Evolutionary conservation across 2,329 filamentous ascomycete genomes (phyloP), one percentile per base, ranked within the genome.

Genomic region (Nothophoma quercina): DNA sequence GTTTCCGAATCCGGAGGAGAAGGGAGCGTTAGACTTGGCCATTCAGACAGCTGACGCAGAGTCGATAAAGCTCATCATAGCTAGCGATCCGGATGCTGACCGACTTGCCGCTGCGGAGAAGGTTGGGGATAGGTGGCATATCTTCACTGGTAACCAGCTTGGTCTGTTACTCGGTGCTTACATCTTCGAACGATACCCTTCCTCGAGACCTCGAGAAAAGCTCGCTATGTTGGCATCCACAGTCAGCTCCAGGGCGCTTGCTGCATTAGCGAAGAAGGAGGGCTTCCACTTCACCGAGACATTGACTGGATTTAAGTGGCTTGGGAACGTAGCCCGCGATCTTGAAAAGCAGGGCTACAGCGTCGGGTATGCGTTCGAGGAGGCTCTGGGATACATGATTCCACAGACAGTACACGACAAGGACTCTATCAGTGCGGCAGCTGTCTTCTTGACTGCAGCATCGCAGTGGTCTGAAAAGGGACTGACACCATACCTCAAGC

Each of bases 351-450:
- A 68, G 32, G 83, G 81, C 19, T 82, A 81, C 59, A 73, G 79
- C 18, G 79, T 83, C 1, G 74, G 79, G 0, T 87, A 82, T 62
- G 85, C 84, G 1, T 88, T 84, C 59, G 85, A 88, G 69, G 85
- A 88, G 71, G 85, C 85, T 7, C 79, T 88, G 18, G 85, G 85
- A 1, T 88, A 86, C 68, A 88, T 88, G 85, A 85, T 88, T 47
- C 79, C 85, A 0, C 72, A 78, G 7, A 81, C 87, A 1, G 84
- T 84, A 30, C 81, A 84, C 59, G 85, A 88, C 70, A 88, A 88
- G 63, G 85, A 88, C 66, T 85, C 84, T 3, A 81, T 88, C 49
- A 79, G 83, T 5, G 84, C 85, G 2, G 83, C 85, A 3, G 78
- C 81, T 9, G 76, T 86, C 13, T 88, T 88, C 65, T 71, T 88